Conservation (phyloP, 352 stramenopile genomes). For the Pythium biforme region DNA sequence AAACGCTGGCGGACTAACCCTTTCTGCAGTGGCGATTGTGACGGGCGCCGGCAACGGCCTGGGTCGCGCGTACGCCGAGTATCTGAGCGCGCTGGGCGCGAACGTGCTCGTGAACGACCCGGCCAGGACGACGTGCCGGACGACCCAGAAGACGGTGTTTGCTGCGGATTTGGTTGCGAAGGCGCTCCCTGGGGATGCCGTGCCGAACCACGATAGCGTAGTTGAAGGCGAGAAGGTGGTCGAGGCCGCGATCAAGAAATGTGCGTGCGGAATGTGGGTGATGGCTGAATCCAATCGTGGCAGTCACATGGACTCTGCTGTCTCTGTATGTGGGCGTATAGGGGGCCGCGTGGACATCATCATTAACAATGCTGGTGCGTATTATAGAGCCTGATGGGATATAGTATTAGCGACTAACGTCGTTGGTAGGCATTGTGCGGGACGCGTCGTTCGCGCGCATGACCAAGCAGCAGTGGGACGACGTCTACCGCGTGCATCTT, state of each 20-base stretch:
- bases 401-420: neutral
- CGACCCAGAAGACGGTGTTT: constrained; percentile 29
- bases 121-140: constrained; percentile 32
- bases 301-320: neutral
- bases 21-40: constrained; percentile 69
- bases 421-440: constrained; percentile 68
- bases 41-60: constrained; percentile 86
- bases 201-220: constrained; percentile 79
- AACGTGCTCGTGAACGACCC: constrained; percentile 86
- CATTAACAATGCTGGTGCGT: constrained; percentile 90
- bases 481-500: constrained; percentile 80
- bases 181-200: constrained; percentile 44
- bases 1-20: neutral
- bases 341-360: constrained; percentile 89
- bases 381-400: too few relatives aligned
- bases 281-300: too few relatives aligned
- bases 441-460: constrained; percentile 87
- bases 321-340: constrained; percentile 11
- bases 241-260: constrained; percentile 82
- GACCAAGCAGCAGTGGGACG: constrained; percentile 82
- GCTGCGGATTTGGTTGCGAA: constrained; percentile 66
- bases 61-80: constrained; percentile 77
- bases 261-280: constrained; percentile 27
- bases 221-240: constrained; percentile 74
- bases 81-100: constrained; percentile 63